Evolutionary conservation across 495 filamentous ascomycete genomes (phyloP).

Genomic region (Daldinia concentrica): DNA sequence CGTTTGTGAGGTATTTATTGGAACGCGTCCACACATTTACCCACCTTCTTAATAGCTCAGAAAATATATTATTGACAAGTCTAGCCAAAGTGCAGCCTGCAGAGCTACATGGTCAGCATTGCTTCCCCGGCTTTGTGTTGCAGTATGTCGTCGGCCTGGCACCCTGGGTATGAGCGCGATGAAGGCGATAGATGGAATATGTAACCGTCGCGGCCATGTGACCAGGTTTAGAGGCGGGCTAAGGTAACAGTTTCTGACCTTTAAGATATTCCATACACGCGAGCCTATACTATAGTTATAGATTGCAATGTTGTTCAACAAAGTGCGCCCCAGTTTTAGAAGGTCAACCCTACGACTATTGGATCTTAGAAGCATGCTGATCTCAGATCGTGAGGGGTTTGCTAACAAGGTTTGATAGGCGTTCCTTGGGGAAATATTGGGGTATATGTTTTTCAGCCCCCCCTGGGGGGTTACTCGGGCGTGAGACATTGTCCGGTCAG

Average conservation of each 20-base stretch:
- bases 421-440: slow-evolving; percentile 30
- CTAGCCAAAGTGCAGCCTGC: slow-evolving; percentile 10
- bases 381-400: slow-evolving; percentile 31
- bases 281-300: slow-evolving; percentile 10
- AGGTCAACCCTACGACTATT: slow-evolving; percentile 12
- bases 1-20: slow-evolving; percentile 35
- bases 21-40: background rate
- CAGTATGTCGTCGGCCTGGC: slow-evolving; percentile 14
- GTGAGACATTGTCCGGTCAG: slow-evolving; percentile 14
- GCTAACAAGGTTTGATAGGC: slow-evolving; percentile 7
- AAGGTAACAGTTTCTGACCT: slow-evolving; percentile 5
- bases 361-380: slow-evolving; percentile 24
- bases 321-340: slow-evolving; percentile 3
- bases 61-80: slow-evolving; percentile 12
- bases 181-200: slow-evolving; percentile 17
- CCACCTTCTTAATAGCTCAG: slow-evolving; percentile 25
- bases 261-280: slow-evolving; percentile 16
- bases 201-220: slow-evolving; percentile 21
- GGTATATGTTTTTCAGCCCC: slow-evolving; percentile 18
- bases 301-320: slow-evolving; percentile 9
- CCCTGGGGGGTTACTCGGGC: slow-evolving; percentile 14
- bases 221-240: slow-evolving; percentile 10
- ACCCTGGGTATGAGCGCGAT: slow-evolving; percentile 10
- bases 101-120: slow-evolving; percentile 14
- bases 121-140: slow-evolving; percentile 32